Evolutionary conservation across 2,329 filamentous ascomycete genomes (phyloP).

Genomic region (Orbilia ellipsospora): DNA sequence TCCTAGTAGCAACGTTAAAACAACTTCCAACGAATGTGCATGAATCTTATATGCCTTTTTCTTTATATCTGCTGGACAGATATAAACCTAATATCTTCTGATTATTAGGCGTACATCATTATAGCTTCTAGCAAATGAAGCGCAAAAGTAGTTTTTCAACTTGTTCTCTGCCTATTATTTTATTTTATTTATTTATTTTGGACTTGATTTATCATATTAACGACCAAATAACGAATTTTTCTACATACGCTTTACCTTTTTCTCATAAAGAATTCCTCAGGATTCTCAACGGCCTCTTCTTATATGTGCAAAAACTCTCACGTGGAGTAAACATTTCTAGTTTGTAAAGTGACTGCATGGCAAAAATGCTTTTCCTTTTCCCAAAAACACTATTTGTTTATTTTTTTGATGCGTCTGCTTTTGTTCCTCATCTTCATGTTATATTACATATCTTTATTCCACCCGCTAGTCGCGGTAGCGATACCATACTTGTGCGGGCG

Average conservation of each 20-base stretch:
- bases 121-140: constrained; percentile 4
- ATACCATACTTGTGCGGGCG: not conserved
- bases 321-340: not conserved
- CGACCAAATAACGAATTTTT: constrained; percentile 43
- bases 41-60: constrained; percentile 12
- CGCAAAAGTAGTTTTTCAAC: constrained; percentile 30
- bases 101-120: constrained; percentile 23
- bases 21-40: not conserved
- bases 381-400: not conserved
- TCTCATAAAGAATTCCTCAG: constrained; percentile 24
- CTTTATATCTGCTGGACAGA: constrained; percentile 43
- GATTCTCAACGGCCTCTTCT: constrained; percentile 21
- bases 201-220: constrained; percentile 17
- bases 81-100: constrained; percentile 12
- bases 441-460: constrained; percentile 2
- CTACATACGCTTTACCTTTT: not conserved
- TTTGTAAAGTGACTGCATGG: not conserved
- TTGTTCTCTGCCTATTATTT: not conserved
- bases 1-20: constrained; percentile 39
- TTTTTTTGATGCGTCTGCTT: not conserved
- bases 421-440: not conserved
- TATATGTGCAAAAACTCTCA: constrained; percentile 9
- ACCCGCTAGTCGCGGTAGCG: not conserved
- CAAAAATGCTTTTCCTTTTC: not conserved
- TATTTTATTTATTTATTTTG: constrained; percentile 11